Evolutionary conservation across 140 eudicot genomes (phyloP), one percentile per base, ranked within the genome.

Genomic region (Erigeron philadelphicus): DNA sequence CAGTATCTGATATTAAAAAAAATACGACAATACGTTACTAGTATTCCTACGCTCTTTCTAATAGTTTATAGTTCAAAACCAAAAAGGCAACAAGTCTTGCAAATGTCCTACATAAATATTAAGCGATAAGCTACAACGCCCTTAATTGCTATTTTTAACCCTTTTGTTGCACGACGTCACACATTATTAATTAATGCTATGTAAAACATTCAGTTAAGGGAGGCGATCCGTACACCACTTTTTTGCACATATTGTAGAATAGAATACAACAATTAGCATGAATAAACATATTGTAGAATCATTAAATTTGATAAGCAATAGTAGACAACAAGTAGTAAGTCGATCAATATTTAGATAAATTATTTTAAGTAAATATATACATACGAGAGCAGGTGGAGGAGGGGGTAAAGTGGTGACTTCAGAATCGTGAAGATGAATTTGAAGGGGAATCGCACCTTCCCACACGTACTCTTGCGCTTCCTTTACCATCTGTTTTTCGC

Each of bases 361-460:
- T 31, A 2, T 1, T 1, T 31, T 31, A 21, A 21, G 25, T 21
- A 21, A 21, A 21, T 16, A 15, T 63, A 12, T 31, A 31, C 38
- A 63, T 68, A 93, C 99, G 84, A 89, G 73, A 64, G 96, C 95
- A 67, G 99, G 95, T 38, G 86, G 79, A 56, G 99, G 99, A 62
- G 95, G 80, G 60, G 99, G 99, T 13, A 93, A 89, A 69, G 99
- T 86, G 64, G 98, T 87, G 81, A 93, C 95, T 83, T 93, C 98
- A 57, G 96, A 86, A 9, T 93, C 95, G 81, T 93, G 97, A 76
- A 93, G 99, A 75, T 89, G 99, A 82, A 93, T 75, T 66, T 89
- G 99, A 9, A 93, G 80, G 0, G 97, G 99, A 55, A 93, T 89
- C 8, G 97, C 95, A 17, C 95, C 99, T 45, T 82, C 82, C 99